phyloP scores from a whole-genome alignment of 306 rosid species.

The Cucumis melo region DNA sequence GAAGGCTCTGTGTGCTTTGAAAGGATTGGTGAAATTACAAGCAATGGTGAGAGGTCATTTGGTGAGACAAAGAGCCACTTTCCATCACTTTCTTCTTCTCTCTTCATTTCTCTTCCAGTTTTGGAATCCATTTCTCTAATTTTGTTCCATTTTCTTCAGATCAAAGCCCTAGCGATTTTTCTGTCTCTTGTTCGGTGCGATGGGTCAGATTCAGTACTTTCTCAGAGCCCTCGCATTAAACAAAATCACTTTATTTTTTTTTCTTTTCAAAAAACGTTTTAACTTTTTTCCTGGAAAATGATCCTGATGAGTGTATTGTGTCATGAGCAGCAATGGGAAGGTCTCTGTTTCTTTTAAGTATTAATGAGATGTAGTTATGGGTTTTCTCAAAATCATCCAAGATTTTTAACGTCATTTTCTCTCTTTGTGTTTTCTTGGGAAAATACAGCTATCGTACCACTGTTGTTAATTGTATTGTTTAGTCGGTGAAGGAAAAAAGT shows the following conservation, averaged over 20 bases:
- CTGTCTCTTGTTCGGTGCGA: too few species aligned
- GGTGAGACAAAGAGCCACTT: too few species aligned
- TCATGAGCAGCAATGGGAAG: background rate
- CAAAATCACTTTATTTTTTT: too few species aligned
- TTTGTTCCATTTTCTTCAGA: too few species aligned
- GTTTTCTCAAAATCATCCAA: background rate
- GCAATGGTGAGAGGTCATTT: too few species aligned
- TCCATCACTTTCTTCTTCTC: too few species aligned
- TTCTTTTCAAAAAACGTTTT: background rate
- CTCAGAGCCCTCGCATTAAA: background rate
- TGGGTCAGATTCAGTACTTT: too few species aligned
- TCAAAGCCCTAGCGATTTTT: too few species aligned
- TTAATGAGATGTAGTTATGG: background rate
- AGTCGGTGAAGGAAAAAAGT: background rate
- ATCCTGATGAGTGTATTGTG: background rate
- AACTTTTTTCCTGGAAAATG: background rate
- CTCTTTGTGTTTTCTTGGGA: background rate
- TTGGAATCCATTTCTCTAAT: too few species aligned
- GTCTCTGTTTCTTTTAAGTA: background rate
- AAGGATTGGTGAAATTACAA: slow-evolving; percentile 81
- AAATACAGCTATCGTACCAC: background rate
- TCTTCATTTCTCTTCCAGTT: too few species aligned
- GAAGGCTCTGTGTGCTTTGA: slow-evolving; percentile 71
- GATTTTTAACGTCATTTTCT: background rate
- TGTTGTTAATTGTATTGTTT: background rate